Base-by-base conservation (phyloP, 768 basidiomycete genomes). In the Kockovaella imperatae region DNA sequence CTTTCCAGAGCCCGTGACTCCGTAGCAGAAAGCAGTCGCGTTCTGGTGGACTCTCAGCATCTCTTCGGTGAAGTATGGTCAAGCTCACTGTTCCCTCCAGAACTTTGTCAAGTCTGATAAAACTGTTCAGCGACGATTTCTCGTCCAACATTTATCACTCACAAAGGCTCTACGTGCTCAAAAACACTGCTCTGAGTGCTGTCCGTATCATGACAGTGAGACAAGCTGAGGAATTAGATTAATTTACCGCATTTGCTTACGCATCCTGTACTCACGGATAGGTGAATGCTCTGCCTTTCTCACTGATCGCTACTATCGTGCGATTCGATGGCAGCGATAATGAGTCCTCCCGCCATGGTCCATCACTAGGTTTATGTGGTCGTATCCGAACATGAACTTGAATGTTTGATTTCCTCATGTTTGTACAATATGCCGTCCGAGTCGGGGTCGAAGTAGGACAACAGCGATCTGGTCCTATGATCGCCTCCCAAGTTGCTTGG, bases 1-100 rank as follows among this genome's bases (percentile, higher is more conserved):
- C 75, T 89, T 90, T 15, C 87, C 88, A 4, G 84, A 87, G 1
- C 86, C 87, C 8, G 87, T 90, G 11, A 89, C 87, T 5, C 88
- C 88, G 70, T 90, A 90, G 1, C 86, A 85, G 55, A 90, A 89
- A 14, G 90, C 81, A 8, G 87, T 89, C 3, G 87, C 81, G 0
- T 83, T 87, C 84, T 87, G 28, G 11, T 25, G 15, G 14, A 24
- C 18, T 25, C 15, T 13, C 29, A 42, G 14, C 35, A 24, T 34
- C 35, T 42, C 18, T 6, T 42, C 25, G 26, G 10, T 18, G 11
- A 13, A 24, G 20, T 23, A 14, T 13, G 21, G 7, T 30, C 11
- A 24, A 42, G 72, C 84, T 56, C 59, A 87, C 85, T 30, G 86
- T 76, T 17, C 87, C 87, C 40, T 75, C 77, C 58, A 80, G 86